These are phyloP conservation scores for Trichoderma pleuroti DNA, from an alignment of 2,329 filamentous ascomycete species.

Conservation along the genomic window DNA sequence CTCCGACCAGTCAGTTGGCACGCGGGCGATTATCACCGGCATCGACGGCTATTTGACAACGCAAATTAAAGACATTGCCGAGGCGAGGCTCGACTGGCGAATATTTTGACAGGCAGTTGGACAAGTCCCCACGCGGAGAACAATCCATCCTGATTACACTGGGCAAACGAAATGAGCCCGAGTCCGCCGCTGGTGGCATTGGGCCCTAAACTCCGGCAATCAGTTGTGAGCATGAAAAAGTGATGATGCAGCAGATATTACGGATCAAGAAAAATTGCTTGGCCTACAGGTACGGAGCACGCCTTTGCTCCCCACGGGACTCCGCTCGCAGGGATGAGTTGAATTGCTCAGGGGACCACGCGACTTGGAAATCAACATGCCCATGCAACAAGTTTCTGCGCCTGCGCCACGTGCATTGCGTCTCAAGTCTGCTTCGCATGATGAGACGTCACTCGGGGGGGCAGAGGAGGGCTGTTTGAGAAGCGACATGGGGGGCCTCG, in stretches of 20 bases:
- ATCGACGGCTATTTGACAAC: background rate
- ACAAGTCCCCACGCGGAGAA: conserved; percentile 9
- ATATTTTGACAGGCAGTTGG: background rate
- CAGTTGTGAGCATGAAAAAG: background rate
- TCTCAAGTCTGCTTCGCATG: conserved; percentile 15
- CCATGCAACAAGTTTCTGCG: background rate
- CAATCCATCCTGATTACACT: background rate
- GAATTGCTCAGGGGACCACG: background rate
- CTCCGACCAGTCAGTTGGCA: background rate
- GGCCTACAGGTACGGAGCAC: background rate
- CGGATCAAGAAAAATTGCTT: background rate
- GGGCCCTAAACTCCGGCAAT: background rate
- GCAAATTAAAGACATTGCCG: background rate
- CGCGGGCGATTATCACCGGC: background rate
- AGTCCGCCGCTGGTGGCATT: background rate
- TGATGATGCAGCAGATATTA: background rate
- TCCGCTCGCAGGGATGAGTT: background rate
- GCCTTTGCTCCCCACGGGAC: background rate
- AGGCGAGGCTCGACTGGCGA: background rate
- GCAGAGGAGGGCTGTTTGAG: background rate
- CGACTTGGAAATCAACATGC: background rate
- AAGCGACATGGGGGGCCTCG: background rate
- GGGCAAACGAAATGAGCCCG: conserved; percentile 6
- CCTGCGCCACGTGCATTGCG: conserved; percentile 5
- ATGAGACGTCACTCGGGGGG: background rate